Percentiles rank a stretch among this genome's conserved stretches.
Conservation (phyloP, 352 stramenopile species). For the Hyphochytrium catenoides region DNA sequence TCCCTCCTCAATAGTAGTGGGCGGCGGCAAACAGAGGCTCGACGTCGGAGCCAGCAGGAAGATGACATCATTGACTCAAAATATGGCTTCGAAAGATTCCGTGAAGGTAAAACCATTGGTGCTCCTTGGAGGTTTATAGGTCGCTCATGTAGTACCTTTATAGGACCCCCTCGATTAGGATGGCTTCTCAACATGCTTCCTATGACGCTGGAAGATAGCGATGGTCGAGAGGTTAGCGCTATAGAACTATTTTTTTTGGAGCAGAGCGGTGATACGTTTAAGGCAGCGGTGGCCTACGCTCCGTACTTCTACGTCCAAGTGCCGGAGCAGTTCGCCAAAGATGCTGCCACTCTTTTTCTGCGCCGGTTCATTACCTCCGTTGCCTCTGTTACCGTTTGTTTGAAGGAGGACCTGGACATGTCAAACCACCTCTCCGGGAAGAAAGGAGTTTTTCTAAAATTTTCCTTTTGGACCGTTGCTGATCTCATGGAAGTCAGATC, state of each 20-base stretch:
- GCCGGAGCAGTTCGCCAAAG: slow-evolving; percentile 15
- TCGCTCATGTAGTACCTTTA: no score
- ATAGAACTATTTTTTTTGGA: slow-evolving; percentile 87
- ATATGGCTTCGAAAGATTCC: no score
- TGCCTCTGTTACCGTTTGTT: slow-evolving; percentile 31
- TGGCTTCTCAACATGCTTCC: slow-evolving; percentile 43
- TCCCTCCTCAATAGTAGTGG: no score
- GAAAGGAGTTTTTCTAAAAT: slow-evolving; percentile 58
- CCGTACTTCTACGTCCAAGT: slow-evolving; percentile 90
- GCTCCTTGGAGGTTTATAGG: no score
- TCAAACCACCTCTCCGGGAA: slow-evolving; percentile 63
- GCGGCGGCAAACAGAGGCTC: no score
- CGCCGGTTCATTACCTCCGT: slow-evolving; percentile 62
- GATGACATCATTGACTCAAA: no score
- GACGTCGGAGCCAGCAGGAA: no score
- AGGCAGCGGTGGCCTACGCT: slow-evolving; percentile 77
- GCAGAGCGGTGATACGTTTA: slow-evolving; percentile 80
- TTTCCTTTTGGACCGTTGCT: slow-evolving; percentile 43
- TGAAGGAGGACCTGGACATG: slow-evolving; percentile 71
- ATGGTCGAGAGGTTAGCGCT: slow-evolving; percentile 46
- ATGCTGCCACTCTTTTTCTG: slow-evolving; percentile 23
- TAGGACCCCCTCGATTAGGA: slow-evolving; percentile 21
- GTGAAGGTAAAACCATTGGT: no score
- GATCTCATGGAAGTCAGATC: slow-evolving; percentile 40
- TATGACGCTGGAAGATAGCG: slow-evolving; percentile 24